A percentile compares a stretch with the other conserved stretches of the same genome.
Conservation (phyloP, 208 protist genomes). For the Acanthamoeba healyi region DNA sequence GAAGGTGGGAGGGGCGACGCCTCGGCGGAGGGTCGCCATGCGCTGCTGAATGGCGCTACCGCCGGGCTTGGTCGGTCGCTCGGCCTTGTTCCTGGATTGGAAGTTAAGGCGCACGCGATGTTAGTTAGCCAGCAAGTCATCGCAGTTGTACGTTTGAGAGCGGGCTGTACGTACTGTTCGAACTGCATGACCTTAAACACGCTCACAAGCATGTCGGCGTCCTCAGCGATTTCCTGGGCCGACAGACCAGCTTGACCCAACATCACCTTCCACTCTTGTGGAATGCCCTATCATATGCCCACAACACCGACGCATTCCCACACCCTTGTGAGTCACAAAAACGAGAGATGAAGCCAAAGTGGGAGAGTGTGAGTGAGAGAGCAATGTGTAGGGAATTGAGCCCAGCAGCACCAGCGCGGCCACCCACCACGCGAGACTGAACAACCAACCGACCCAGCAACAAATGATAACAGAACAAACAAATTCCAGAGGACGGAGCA, state of each 20-base stretch:
- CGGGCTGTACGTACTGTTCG: conserved; percentile 20
- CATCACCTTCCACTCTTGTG: conserved; percentile 72
- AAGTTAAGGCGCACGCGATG: too few species aligned
- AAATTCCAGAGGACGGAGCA: too few species aligned
- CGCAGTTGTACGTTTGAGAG: too few species aligned
- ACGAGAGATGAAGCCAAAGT: too few species aligned
- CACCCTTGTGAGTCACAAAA: too few species aligned
- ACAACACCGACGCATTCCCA: neutral
- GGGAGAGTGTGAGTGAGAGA: too few species aligned
- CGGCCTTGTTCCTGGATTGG: conserved; percentile 6
- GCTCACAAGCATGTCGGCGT: conserved; percentile 41
- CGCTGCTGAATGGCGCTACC: neutral
- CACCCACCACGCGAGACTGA: too few species aligned
- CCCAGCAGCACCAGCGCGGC: too few species aligned
- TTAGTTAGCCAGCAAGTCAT: neutral
- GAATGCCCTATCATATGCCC: conserved; percentile 16
- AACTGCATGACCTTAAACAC: conserved; percentile 69
- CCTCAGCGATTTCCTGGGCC: conserved; percentile 48
- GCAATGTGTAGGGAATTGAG: too few species aligned
- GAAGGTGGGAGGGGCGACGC: neutral
- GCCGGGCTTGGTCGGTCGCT: neutral
- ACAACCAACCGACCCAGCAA: too few species aligned
- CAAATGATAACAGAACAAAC: too few species aligned
- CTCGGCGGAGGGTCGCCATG: conserved; percentile 24
- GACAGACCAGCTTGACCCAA: neutral